A percentile compares a stretch with the other conserved stretches of the same genome.
Conservation (phyloP, 768 basidiomycete species). For the Hortiboletus flavorubellus region DNA sequence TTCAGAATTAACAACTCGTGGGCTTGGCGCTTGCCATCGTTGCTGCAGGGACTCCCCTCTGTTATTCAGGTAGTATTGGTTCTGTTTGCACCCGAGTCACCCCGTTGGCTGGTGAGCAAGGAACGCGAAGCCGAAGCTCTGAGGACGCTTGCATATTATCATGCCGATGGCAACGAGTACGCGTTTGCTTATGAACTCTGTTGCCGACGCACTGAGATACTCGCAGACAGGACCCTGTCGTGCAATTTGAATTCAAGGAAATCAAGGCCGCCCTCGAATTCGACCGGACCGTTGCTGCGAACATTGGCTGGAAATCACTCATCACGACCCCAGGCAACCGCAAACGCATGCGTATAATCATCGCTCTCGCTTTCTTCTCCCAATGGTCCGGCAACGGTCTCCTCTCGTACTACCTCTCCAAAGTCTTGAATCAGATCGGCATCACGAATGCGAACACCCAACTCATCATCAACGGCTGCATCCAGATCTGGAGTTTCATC, state of each 20-base stretch:
- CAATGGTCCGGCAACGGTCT: constrained; percentile 79
- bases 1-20: constrained; percentile 64
- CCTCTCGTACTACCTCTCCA: constrained; percentile 71
- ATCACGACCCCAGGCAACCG: constrained; percentile 65
- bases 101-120: constrained; percentile 77
- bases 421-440: constrained; percentile 63
- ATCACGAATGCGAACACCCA: constrained; percentile 52
- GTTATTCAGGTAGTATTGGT: constrained; percentile 62
- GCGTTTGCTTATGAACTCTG: constrained; percentile 7
- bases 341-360: constrained; percentile 62
- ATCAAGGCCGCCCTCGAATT: constrained; percentile 78
- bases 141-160: constrained; percentile 72
- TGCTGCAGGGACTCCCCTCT: constrained; percentile 69
- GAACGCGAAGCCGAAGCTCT: constrained; percentile 69
- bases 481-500: constrained; percentile 44
- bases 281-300: constrained; percentile 55
- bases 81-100: constrained; percentile 75
- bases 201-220: neutral
- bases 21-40: constrained; percentile 81
- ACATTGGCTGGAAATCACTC: constrained; percentile 67
- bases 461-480: constrained; percentile 57
- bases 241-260: constrained; percentile 73
- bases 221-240: constrained; percentile 55
- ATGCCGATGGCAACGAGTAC: constrained; percentile 69
- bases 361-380: constrained; percentile 65